These are phyloP conservation scores for Diddensiella santjacobensis DNA, from an alignment of 805 yeast species.

Conservation along the genomic window DNA sequence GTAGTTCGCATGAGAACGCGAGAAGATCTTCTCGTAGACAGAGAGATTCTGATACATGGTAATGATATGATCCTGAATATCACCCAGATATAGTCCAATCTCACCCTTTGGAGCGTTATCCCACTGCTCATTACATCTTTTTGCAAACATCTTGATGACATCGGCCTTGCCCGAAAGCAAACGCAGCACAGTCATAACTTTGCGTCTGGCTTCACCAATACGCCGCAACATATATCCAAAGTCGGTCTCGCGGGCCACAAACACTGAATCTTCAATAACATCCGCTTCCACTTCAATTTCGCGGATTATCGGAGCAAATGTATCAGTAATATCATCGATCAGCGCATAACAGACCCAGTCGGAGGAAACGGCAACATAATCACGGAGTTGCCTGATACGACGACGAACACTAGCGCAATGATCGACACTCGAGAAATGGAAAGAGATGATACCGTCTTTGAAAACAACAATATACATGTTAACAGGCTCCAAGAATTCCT, in stretches of 20 bases:
- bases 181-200: conserved; percentile 90
- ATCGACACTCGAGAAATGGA: conserved; percentile 55
- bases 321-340: conserved; percentile 63
- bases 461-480: conserved; percentile 60
- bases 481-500: conserved; percentile 69
- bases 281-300: conserved; percentile 61
- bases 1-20: conserved; percentile 88
- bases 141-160: conserved; percentile 93
- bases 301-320: conserved; percentile 57
- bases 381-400: conserved; percentile 59
- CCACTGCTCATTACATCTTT: conserved; percentile 79
- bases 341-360: conserved; percentile 68
- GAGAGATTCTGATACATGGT: conserved; percentile 91
- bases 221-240: conserved; percentile 69
- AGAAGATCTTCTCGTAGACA: conserved; percentile 88
- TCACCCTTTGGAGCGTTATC: conserved; percentile 70
- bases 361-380: conserved; percentile 54
- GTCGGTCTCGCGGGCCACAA: conserved; percentile 70
- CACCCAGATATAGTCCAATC: conserved; percentile 87
- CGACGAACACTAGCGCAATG: conserved; percentile 61
- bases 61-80: conserved; percentile 93
- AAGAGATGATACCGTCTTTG: conserved; percentile 54
- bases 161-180: conserved; percentile 91
- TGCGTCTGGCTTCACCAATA: conserved; percentile 85
- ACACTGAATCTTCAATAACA: conserved; percentile 74